These are phyloP conservation scores for Rhizopogon vesiculosus DNA, from an alignment of 768 basidiomycete species.

Conservation along the genomic window DNA sequence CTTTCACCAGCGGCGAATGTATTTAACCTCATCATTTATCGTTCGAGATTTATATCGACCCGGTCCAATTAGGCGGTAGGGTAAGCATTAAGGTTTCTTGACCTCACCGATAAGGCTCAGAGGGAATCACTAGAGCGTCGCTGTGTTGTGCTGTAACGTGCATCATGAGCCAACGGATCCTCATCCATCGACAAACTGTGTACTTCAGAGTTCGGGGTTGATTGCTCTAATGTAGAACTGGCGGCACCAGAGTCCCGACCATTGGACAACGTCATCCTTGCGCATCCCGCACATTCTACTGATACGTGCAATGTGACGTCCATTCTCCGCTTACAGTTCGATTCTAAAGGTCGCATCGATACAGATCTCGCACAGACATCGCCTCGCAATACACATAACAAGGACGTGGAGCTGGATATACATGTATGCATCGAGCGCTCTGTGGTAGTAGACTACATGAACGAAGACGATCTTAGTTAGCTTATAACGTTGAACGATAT, in stretches of 20 bases:
- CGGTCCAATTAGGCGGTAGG: constrained; percentile 41
- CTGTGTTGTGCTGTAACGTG: constrained; percentile 52
- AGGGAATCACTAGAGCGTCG: constrained; percentile 37
- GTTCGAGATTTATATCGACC: constrained; percentile 17
- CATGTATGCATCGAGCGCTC: background rate
- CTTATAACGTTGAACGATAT: too few relatives aligned
- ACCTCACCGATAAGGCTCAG: background rate
- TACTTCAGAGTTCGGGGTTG: background rate
- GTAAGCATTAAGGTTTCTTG: constrained; percentile 27
- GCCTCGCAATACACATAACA: background rate
- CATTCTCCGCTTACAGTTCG: background rate
- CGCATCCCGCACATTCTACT: background rate
- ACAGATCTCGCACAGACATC: background rate
- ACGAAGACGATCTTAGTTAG: too few relatives aligned
- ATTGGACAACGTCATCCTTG: background rate
- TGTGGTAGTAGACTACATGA: background rate
- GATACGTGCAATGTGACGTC: background rate
- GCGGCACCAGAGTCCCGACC: background rate
- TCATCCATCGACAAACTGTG: constrained; percentile 51
- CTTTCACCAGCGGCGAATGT: constrained; percentile 38
- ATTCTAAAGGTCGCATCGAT: background rate
- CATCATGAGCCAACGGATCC: constrained; percentile 57
- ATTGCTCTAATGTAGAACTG: too few relatives aligned
- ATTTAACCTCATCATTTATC: constrained; percentile 48
- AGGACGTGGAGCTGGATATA: background rate